Evolutionary conservation across 73 alveolate species (phyloP).

Genomic region (Durusdinium trenchii): DNA sequence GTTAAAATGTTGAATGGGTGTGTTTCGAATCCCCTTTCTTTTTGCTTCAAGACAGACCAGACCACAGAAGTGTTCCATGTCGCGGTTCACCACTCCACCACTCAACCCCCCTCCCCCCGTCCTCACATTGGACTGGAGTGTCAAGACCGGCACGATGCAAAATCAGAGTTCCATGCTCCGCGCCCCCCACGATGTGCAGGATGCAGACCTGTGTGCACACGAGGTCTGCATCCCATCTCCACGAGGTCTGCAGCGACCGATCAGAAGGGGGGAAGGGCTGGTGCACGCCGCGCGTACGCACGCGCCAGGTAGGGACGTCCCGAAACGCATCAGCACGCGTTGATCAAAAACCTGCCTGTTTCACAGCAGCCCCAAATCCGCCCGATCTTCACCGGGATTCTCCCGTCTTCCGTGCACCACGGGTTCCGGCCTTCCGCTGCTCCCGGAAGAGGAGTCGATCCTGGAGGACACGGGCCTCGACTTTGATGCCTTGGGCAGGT

Average conservation of each 20-base stretch:
- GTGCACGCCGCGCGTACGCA: no score
- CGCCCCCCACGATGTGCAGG: conserved; percentile 70
- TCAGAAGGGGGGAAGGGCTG: background rate
- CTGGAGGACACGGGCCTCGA: conserved; percentile 76
- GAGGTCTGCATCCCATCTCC: no score
- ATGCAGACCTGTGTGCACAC: conserved; percentile 89
- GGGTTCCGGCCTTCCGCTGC: conserved; percentile 76
- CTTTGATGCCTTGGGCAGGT: conserved; percentile 95
- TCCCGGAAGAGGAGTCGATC: conserved; percentile 88
- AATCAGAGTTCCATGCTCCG: conserved; percentile 40
- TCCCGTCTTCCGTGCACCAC: background rate
- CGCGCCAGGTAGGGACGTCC: no score
- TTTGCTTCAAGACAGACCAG: no score
- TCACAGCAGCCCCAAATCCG: background rate
- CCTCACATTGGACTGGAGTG: conserved; percentile 38
- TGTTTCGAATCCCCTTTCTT: no score
- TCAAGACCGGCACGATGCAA: conserved; percentile 39
- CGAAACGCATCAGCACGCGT: no score
- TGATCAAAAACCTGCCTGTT: no score
- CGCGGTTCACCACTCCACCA: background rate
- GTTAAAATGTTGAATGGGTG: no score
- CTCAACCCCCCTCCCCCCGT: background rate
- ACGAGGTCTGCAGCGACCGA: no score
- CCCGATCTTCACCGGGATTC: background rate
- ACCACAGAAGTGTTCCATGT: no score